Base-by-base conservation (phyloP, 108 stramenopile genomes). In the Conticribra guillardii region DNA sequence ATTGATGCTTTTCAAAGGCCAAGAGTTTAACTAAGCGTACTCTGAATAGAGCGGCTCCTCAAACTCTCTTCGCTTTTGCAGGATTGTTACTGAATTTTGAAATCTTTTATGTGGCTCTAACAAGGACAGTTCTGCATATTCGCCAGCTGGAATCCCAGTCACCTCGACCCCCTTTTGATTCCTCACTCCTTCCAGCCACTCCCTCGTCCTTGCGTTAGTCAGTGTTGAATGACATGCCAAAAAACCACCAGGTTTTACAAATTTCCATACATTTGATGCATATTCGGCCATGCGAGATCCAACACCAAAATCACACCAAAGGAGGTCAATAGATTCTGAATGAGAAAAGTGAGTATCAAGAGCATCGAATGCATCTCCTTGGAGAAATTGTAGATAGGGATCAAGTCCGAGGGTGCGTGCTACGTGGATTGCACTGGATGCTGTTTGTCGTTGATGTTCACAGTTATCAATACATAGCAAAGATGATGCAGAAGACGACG, bases 291-390 rank as follows among this genome's bases (percentile, higher is more conserved):
- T 89, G 1, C 85, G 58, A 30, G 84, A 64, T 16, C 94, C 94
- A 16, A 92, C 91, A 7, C 94, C 94, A 73, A 95, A 95, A 70
- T 95, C 94, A 60, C 91, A 91, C 94, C 94, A 95, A 1, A 95
- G 61, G 16, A 89, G 52, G 59, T 95, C 94, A 19, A 95, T 79
- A 16, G 87, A 72, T 29, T 78, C 71, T 3, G 50, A 31, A 27
- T 81, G 28, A 21, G 69, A 66, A 63, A 84, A 58, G 50, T 79
- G 77, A 54, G 70, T 67, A 33, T 65, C 75, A 37, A 76, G 22
- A 29, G 77, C 68, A 54, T 89, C 88, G 71, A 84, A 95, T 15
- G 94, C 94, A 67, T 95, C 91, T 4, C 86, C 89, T 53, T 69
- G 49, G 11, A 70, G 63, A 60, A 92, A 89, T 49, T 82, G 52